Percentiles rank a stretch among this genome's conserved stretches.
Evolutionary conservation across 371 early-diverging fungal species (phyloP).

Genomic region (Apophysomyces elegans): DNA sequence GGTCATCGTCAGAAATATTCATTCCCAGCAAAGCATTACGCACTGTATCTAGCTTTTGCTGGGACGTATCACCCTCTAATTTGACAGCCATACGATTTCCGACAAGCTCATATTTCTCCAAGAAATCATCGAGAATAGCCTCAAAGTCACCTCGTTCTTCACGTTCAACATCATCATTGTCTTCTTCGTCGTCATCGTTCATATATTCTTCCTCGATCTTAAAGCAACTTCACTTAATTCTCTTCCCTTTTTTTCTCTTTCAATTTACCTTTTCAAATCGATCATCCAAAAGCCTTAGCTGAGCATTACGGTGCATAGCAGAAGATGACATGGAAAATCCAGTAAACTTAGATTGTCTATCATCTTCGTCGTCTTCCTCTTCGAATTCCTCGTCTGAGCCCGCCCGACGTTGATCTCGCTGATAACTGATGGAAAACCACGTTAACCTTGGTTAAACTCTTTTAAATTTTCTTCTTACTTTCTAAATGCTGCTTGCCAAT

Average conservation of each 20-base stretch:
- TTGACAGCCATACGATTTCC: slow-evolving; percentile 72
- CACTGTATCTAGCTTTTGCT: slow-evolving; percentile 70
- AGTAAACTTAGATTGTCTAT: slow-evolving; percentile 52
- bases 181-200: slow-evolving; percentile 73
- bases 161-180: slow-evolving; percentile 44
- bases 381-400: slow-evolving; percentile 31
- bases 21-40: slow-evolving; percentile 65
- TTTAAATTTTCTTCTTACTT: slow-evolving; percentile 47
- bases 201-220: slow-evolving; percentile 77
- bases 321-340: slow-evolving; percentile 89
- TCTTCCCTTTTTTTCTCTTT: not conserved
- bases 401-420: slow-evolving; percentile 45
- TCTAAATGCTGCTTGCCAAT: slow-evolving; percentile 73
- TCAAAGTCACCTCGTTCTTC: slow-evolving; percentile 67
- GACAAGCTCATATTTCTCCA: slow-evolving; percentile 82
- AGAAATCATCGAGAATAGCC: slow-evolving; percentile 86
- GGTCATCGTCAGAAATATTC: slow-evolving; percentile 35
- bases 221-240: not conserved
- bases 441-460: not conserved
- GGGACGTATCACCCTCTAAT: slow-evolving; percentile 66
- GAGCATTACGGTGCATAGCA: slow-evolving; percentile 88
- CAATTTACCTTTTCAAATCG: slow-evolving; percentile 81
- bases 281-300: slow-evolving; percentile 88
- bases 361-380: slow-evolving; percentile 49
- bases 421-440: slow-evolving; percentile 30